Base-by-base conservation (phyloP, 805 yeast species). In the Spathaspora girioi region DNA sequence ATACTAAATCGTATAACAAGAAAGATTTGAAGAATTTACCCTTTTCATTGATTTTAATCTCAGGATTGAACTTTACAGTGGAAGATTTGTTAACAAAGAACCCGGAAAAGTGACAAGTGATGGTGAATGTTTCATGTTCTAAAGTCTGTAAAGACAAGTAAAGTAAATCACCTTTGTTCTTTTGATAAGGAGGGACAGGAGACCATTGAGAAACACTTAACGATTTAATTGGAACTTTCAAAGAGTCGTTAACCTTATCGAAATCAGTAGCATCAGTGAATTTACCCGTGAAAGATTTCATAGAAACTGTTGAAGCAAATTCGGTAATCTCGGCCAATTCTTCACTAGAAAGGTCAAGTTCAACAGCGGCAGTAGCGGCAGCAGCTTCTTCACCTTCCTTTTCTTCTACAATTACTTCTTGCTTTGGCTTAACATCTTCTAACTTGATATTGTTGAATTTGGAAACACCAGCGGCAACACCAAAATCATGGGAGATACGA, bases 101-200 rank as follows among this genome's bases (percentile, higher is more conserved):
- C 0, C 99, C 99, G 43, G 85, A 68, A 44, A 83, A 78, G 51
- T 85, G 83, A 53, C 93, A 84, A 7, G 97, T 90, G 59, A 93
- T 80, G 60, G 89, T 87, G 67, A 78, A 81, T 27, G 80, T 79
- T 63, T 89, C 96, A 59, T 86, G 86, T 69, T 94, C 98, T 56
- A 88, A 73, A 45, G 97, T 88, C 60, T 82, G 85, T 42, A 83
- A 75, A 51, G 81, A 81, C 61, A 94, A 73, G 67, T 93, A 93
- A 52, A 87, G 73, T 59, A 92, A 74, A 62, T 92, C 96, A 23
- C 98, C 98, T 63, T 78, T 79, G 45, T 77, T 57, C 58, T 73
- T 79, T 63, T 79, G 81, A 48, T 75, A 70, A 15, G 85, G 73
- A 29, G 93, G 86, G 12, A 90, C 90, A 3, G 97, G 97, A 56